Percentiles rank a stretch among this genome's conserved stretches.
Evolutionary conservation across 1,139 yeast species (phyloP).

Genomic region (Blastobotrys buckinghamii): DNA sequence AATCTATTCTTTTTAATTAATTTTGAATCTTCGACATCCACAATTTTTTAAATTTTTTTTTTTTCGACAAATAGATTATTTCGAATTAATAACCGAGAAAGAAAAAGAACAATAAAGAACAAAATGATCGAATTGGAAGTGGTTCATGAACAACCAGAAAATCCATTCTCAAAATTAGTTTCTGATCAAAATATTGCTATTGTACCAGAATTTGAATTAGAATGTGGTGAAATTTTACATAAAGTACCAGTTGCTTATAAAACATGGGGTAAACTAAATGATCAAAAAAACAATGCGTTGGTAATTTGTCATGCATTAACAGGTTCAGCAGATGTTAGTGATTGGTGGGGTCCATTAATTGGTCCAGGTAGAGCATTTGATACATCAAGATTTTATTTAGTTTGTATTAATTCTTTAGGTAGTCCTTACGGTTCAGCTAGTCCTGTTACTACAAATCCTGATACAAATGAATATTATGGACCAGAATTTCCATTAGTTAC

Average conservation of each 20-base stretch:
- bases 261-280: slow-evolving; percentile 85
- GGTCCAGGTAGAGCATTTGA: slow-evolving; percentile 89
- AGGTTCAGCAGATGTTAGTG: slow-evolving; percentile 90
- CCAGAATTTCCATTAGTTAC: slow-evolving; percentile 94
- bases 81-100: too few relatives aligned
- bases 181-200: slow-evolving; percentile 76
- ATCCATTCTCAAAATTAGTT: slow-evolving; percentile 69
- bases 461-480: slow-evolving; percentile 73
- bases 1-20: too few relatives aligned
- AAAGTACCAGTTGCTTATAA: slow-evolving; percentile 92
- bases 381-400: slow-evolving; percentile 75
- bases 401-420: slow-evolving; percentile 86
- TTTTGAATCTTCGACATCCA: too few relatives aligned
- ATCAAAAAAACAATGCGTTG: slow-evolving; percentile 62
- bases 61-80: too few relatives aligned
- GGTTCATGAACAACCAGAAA: slow-evolving; percentile 43
- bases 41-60: too few relatives aligned
- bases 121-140: too few relatives aligned
- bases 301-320: slow-evolving; percentile 93
- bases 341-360: slow-evolving; percentile 96
- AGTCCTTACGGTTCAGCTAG: slow-evolving; percentile 96
- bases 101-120: too few relatives aligned
- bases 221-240: slow-evolving; percentile 69
- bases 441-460: slow-evolving; percentile 71
- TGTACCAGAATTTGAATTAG: slow-evolving; percentile 69